Evolutionary conservation across 225 moss, liverwort and hornwort species (phyloP), one percentile per base, ranked within the genome.

Genomic region (Pleurozium schreberi): DNA sequence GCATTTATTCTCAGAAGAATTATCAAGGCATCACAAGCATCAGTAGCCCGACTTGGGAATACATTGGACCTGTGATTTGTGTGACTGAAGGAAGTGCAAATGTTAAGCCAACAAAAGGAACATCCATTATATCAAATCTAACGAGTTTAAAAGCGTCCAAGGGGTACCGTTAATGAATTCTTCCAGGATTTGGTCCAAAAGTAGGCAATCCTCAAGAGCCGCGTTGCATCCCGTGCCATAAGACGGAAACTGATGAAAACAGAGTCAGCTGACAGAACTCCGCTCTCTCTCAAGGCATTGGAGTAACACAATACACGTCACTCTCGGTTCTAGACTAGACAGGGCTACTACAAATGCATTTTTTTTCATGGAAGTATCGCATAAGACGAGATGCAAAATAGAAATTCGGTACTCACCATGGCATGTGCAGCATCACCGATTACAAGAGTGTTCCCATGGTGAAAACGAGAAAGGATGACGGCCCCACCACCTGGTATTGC

Each of bases 341-440:
- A 84, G 71, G 40, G 85, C 26, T 78, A 59, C 3, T 42, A 42
- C 50, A 75, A 12, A 38, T 20, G 42, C 38, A 38, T 27, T 87
- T 36, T 87, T n/a, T 43, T 73, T 71, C 68, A 49, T 22, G 23
- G 4, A n/a, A 23, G 15, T 50, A 62, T 73, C 43, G 12, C 23
- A n/a, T 11, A 33, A 73, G 82, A 73, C 33, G 52, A 82, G 31
- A 69, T 78, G 31, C 50, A 40, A 38, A 61, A 40, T 71, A 31
- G 80, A 25, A 25, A 36, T 74, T 80, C 33, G 69, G 85, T 87
- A 66, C 85, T 87, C 78, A 93, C 93, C 94, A 94, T 94, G 76
- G 93, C 94, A 76, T 93, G 93, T 45, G 94, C 93, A 80, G 94
- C 94, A 88, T 94, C 94, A 84, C 94, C 93, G 66, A 92, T 86